Evolutionary conservation across 371 early-diverging fungal species (phyloP).

Genomic region (Mucor irregularis): DNA sequence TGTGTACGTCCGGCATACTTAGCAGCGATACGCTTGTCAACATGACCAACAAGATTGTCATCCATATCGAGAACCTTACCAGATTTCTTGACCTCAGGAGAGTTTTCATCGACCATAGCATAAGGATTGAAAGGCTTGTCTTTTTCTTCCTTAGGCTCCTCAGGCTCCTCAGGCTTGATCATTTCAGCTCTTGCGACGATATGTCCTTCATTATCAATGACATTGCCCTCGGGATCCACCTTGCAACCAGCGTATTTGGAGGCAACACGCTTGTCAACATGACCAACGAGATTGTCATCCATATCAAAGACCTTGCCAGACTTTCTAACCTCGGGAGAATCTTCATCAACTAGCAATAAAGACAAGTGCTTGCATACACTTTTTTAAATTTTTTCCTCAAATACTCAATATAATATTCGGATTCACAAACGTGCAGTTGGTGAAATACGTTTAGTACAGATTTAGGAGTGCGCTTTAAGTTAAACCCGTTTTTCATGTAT

Average conservation of each 20-base stretch:
- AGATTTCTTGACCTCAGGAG: constrained; percentile 24
- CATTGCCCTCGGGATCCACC: constrained; percentile 14
- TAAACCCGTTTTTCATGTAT: no score
- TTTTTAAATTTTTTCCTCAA: no score
- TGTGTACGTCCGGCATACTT: constrained; percentile 21
- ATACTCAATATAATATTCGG: no score
- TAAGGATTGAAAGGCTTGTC: constrained; percentile 21
- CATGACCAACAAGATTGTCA: constrained; percentile 25
- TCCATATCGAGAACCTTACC: constrained; percentile 26
- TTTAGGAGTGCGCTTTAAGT: no score
- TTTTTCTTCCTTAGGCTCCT: constrained; percentile 1
- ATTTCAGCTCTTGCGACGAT: constrained; percentile 13
- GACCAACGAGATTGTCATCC: constrained; percentile 16
- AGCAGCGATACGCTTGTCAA: constrained; percentile 14
- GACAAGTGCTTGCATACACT: no score
- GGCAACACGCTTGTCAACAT: constrained; percentile 15
- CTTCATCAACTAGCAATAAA: constrained; percentile 10
- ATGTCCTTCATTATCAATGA: constrained; percentile 17
- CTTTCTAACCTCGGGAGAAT: constrained; percentile 14
- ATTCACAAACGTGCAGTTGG: no score
- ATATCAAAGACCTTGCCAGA: constrained; percentile 22
- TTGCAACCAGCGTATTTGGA: constrained; percentile 8
- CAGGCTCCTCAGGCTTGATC: constrained; percentile 4
- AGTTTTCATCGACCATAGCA: constrained; percentile 18
- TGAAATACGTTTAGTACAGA: no score